phyloP scores from a whole-genome alignment of 345 rosid genomes.

The Pistacia vera region DNA sequence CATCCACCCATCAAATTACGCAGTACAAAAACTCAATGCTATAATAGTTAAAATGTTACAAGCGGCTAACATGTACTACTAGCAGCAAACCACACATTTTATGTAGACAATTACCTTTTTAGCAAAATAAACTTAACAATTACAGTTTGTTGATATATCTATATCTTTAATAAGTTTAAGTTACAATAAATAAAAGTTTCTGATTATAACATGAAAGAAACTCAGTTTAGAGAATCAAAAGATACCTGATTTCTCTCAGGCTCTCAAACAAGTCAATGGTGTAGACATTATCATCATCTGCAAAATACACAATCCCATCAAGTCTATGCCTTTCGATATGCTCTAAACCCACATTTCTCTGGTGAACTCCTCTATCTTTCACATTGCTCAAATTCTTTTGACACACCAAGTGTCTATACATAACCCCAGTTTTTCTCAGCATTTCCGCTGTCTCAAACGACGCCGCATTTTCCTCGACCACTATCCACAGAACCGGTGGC shows the following conservation, averaged over 20 bases:
- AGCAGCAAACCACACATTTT: not conserved
- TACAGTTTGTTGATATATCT: not conserved
- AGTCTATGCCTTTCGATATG: slow-evolving; percentile 78
- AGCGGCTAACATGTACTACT: not conserved
- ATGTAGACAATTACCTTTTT: not conserved
- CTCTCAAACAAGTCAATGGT: slow-evolving; percentile 71
- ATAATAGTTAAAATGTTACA: not conserved
- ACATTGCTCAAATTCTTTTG: slow-evolving; percentile 48
- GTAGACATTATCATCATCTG: slow-evolving; percentile 82
- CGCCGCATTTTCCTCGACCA: slow-evolving; percentile 72
- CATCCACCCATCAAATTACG: not conserved
- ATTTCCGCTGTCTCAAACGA: slow-evolving; percentile 82
- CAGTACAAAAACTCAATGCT: not conserved
- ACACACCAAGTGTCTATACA: slow-evolving; percentile 84
- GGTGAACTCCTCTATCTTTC: slow-evolving; percentile 78
- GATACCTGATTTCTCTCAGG: slow-evolving; percentile 67
- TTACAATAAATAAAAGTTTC: not conserved
- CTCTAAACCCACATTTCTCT: slow-evolving; percentile 76
- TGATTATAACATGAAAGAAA: not conserved
- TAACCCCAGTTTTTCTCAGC: slow-evolving; percentile 78
- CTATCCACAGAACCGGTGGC: slow-evolving; percentile 89
- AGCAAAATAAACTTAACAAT: not conserved
- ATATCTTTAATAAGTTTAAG: not conserved
- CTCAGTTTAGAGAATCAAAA: not conserved
- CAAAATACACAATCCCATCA: slow-evolving; percentile 85